Evolutionary conservation across 441 rosid genomes (phyloP).

Genomic region (Viola pubescens): DNA sequence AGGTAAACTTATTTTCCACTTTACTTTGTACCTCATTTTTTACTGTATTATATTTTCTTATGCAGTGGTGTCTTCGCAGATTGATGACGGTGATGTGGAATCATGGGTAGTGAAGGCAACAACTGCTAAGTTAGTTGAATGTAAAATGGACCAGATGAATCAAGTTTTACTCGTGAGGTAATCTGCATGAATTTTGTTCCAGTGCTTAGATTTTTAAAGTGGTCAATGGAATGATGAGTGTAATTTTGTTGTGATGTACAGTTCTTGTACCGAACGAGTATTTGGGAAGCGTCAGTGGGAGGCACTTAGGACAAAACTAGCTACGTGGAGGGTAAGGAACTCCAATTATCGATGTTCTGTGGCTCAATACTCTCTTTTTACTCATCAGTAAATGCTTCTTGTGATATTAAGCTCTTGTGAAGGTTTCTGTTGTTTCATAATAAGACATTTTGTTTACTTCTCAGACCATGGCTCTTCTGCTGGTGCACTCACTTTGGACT

Average conservation of each 20-base stretch:
- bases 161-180: conserved; percentile 75
- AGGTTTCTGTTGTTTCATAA: too few species aligned
- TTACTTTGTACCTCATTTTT: conserved; percentile 3
- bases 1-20: conserved; percentile 33
- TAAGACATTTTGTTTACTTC: too few species aligned
- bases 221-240: background rate
- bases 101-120: conserved; percentile 94
- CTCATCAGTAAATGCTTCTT: too few species aligned
- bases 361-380: too few species aligned
- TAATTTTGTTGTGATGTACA: conserved; percentile 23
- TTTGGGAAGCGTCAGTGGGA: conserved; percentile 81
- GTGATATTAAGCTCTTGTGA: too few species aligned
- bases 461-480: background rate
- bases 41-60: conserved; percentile 15
- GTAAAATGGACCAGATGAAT: conserved; percentile 98
- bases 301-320: conserved; percentile 64
- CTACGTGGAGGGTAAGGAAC: conserved; percentile 71
- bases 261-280: conserved; percentile 66
- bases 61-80: conserved; percentile 30
- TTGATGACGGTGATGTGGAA: conserved; percentile 73
- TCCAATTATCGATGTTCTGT: background rate
- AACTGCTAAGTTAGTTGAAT: conserved; percentile 63
- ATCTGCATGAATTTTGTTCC: conserved; percentile 2
- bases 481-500: background rate
- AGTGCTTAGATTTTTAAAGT: background rate